These are phyloP conservation scores for Karstenula rhodostoma DNA, from an alignment of 2,329 filamentous ascomycete species.

Conservation along the genomic window DNA sequence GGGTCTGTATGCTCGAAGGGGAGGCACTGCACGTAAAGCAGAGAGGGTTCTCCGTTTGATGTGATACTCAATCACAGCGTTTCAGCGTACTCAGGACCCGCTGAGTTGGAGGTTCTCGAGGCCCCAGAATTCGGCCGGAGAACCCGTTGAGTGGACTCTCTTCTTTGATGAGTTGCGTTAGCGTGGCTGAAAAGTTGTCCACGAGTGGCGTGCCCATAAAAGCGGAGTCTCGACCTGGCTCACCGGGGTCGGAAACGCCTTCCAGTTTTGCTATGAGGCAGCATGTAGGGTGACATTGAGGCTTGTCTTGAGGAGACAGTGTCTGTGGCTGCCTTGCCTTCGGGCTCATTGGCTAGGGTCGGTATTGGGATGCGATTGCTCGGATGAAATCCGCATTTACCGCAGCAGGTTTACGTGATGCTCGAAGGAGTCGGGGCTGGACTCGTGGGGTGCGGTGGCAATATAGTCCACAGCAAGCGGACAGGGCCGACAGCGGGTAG, in stretches of 20 bases:
- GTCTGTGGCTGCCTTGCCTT: not conserved
- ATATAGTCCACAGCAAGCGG: not conserved
- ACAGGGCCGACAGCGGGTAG: not conserved
- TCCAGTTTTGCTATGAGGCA: not conserved
- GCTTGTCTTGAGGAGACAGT: not conserved
- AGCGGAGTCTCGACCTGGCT: not conserved
- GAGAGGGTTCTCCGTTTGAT: not conserved
- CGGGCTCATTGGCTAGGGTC: not conserved
- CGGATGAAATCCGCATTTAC: not conserved
- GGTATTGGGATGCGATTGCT: not conserved
- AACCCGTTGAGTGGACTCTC: not conserved
- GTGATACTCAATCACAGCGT: not conserved
- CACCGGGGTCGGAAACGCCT: not conserved
- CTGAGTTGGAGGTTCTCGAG: not conserved
- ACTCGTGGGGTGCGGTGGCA: slow-evolving; percentile 7
- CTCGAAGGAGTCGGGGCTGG: not conserved
- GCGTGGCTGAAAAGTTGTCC: not conserved
- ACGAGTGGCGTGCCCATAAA: not conserved
- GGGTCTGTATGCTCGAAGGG: too few species aligned
- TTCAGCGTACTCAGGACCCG: not conserved
- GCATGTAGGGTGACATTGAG: not conserved
- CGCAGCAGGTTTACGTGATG: slow-evolving; percentile 3
- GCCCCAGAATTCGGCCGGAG: not conserved
- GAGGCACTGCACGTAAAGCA: not conserved
- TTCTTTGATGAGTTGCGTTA: not conserved